Base-by-base conservation (phyloP, 2,329 filamentous ascomycete genomes). In the Exophiala xenobiotica region DNA sequence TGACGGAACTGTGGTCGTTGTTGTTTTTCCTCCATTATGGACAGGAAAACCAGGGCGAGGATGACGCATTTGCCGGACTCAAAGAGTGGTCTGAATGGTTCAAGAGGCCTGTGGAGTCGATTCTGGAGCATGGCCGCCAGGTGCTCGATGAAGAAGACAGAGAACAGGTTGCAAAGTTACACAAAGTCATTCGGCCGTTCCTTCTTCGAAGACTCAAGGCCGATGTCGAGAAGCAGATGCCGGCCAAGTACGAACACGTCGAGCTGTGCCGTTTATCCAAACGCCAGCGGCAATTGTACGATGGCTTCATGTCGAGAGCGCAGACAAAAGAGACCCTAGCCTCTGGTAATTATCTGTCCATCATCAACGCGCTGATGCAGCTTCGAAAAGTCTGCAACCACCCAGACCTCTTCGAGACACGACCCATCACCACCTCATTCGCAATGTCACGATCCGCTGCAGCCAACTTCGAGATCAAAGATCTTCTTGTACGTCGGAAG, bases 141-240 rank as follows among this genome's bases (percentile, higher is more conserved):
- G 87, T 92, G 50, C 88, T 99, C 78, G 93, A 97, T 60, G 89
- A 95, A 8, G 92, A 99, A 69, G 90, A 91, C 9, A 88, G 90
- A 61, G 87, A 86, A 51, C 91, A 96, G 60, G 95, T 99, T 58
- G 84, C 85, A 39, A 95, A 97, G 67, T 80, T 99, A 3, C 95
- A 99, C 73, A 90, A 95, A 60, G 90, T 97, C 18, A 77, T 99
- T 7, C 84, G 95, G 1, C 93, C 93, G 0, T 97, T 96, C 65
- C 79, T 99, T 8, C 78, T 99, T 5, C 85, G 93, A 45, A 84
- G 93, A 49, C 75, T 99, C 51, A 99, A 99, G 71, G 88, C 90
- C 38, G 93, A 99, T 65, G 93, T 99, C 4, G 95, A 99, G 73
- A 96, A 97, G 73, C 93, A 99, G 67, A 96, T 99, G 88, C 93